These are phyloP conservation scores for Tricholoma bakamatsutake DNA, from an alignment of 768 basidiomycete species.

Conservation along the genomic window DNA sequence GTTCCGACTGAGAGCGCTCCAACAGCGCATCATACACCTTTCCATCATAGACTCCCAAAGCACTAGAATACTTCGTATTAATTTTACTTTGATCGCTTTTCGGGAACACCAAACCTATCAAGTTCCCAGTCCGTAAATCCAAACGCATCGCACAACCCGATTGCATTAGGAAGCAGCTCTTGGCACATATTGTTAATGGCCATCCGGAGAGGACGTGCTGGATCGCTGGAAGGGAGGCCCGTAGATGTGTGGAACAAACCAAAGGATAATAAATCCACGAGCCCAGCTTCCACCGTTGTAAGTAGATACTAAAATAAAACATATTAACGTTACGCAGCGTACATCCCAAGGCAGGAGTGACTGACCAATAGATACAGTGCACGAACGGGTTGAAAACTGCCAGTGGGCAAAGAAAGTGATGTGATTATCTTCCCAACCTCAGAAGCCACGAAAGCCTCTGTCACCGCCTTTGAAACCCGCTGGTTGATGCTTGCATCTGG, in stretches of 20 bases:
- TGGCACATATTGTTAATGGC: constrained; percentile 44
- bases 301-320: constrained; percentile 54
- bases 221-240: constrained; percentile 27
- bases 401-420: constrained; percentile 15
- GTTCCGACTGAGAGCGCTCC: constrained; percentile 51
- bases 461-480: constrained; percentile 55
- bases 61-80: constrained; percentile 27
- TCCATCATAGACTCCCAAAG: constrained; percentile 58
- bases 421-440: constrained; percentile 46
- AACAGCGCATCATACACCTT: constrained; percentile 65
- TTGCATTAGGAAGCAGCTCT: constrained; percentile 53
- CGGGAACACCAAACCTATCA: constrained; percentile 41
- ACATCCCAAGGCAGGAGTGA: neutral
- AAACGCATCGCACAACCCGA: constrained; percentile 69
- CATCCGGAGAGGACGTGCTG: constrained; percentile 42
- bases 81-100: neutral
- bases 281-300: constrained; percentile 45
- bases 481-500: constrained; percentile 52
- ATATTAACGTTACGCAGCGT: neutral
- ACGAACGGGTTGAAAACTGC: constrained; percentile 23
- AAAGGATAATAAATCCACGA: constrained; percentile 57
- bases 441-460: constrained; percentile 62
- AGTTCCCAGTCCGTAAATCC: constrained; percentile 73
- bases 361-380: constrained; percentile 43
- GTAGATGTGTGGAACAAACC: constrained; percentile 30